Base-by-base conservation (phyloP, 202 grass and related monocot species). In the Alloteropsis angusta region DNA sequence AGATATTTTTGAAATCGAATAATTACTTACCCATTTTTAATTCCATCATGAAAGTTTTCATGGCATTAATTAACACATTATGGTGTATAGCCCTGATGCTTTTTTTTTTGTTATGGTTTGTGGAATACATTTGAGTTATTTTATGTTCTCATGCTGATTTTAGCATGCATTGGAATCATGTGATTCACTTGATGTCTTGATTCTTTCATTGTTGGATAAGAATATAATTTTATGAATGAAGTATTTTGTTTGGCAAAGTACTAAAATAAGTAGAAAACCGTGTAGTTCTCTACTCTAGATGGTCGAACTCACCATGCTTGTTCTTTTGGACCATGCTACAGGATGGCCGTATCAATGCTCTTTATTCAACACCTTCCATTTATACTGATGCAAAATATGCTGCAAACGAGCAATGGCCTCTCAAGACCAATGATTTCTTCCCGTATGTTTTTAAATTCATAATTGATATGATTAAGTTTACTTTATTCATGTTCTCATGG, bases 311-410 rank as follows among this genome's bases (percentile, higher is more conserved):
- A 76, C 69, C 45, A 75, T 64, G 64, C 38, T 71, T 87, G 22
- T 78, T 81, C 21, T 62, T 18, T 83, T 80, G 44, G 9, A 41
- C 55, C 23, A 48, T 75, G 71, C 63, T 82, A 58, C 85, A 97
- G 94, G 91, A 97, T 88, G 94, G 94, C 37, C 91, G 91, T 81
- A 74, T 97, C 25, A 97, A 97, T 92, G 94, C 91, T 39, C 83
- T 97, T 74, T 97, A 97, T 90, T 97, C 94, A n/a, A 97, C 94
- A 72, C 94, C 94, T 78, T 97, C 94, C 45, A 90, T 97, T 86
- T 97, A 97, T 65, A 97, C 94, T 50, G 94, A 97, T 86, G 94
- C 94, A 23, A 97, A 97, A 84, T 92, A 90, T 83, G 87, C 89
- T 65, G 53, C 85, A 82, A 88, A 92, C 66, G 91, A 90, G 75